phyloP scores from a whole-genome alignment of 306 rosid genomes.

The Trichosanthes truncata region DNA sequence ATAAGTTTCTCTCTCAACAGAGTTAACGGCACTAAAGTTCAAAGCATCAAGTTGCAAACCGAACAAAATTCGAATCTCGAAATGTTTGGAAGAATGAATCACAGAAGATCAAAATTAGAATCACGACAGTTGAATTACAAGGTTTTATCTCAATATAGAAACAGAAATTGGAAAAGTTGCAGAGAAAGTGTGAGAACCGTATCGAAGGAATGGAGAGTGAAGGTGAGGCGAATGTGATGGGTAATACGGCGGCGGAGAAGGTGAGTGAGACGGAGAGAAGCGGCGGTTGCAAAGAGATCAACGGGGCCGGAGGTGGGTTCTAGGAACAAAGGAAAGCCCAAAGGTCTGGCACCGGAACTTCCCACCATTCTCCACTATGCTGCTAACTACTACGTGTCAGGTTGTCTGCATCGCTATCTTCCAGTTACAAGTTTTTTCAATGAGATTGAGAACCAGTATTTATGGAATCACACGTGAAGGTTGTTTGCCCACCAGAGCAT shows the following conservation, averaged over 20 bases:
- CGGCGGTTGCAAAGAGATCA: constrained; percentile 42
- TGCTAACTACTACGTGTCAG: not conserved
- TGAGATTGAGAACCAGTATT: too few species aligned
- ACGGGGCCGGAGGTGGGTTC: constrained; percentile 22
- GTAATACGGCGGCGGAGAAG: constrained; percentile 30
- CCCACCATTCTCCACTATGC: constrained; percentile 21
- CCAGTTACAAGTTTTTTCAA: too few species aligned
- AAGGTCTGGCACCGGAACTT: constrained; percentile 21
- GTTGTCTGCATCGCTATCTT: not conserved
- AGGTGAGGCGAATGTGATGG: constrained; percentile 23
- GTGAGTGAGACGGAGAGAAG: constrained; percentile 45
- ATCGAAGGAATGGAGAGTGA: constrained; percentile 36
- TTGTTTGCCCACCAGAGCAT: too few species aligned
- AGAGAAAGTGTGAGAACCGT: constrained; percentile 31
- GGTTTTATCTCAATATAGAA: not conserved
- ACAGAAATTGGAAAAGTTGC: not conserved
- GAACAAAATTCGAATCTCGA: not conserved
- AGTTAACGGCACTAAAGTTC: not conserved
- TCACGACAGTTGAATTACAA: not conserved
- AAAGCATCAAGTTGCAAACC: too few species aligned
- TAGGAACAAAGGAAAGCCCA: constrained; percentile 26
- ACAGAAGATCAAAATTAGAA: not conserved
- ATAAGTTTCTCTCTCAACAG: not conserved
- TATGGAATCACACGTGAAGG: too few species aligned
- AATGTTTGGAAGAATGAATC: not conserved